Conservation (phyloP, 108 stramenopile genomes). For the Epithemia pelagica region DNA sequence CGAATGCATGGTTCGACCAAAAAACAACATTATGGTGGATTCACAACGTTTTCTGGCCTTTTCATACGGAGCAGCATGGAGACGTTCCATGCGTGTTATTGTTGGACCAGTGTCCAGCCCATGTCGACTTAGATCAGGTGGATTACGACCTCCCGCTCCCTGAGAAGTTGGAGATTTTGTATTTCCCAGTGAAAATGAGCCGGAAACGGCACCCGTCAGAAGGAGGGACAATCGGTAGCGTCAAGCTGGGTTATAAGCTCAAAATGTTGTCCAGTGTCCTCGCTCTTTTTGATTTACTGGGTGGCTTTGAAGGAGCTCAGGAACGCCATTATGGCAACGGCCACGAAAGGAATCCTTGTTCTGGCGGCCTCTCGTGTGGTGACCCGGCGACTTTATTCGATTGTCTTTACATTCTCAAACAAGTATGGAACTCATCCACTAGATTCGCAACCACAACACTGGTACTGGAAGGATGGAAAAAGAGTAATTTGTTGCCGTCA, state of each 20-base stretch:
- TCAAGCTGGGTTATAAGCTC: neutral
- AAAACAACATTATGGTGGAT: neutral
- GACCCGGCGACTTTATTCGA: neutral
- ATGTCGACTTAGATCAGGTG: neutral
- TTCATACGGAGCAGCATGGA: neutral
- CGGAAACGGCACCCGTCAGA: neutral
- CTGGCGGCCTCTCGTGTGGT: neutral
- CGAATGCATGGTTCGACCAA: neutral
- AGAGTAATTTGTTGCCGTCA: neutral
- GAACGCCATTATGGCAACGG: neutral
- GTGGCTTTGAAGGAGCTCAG: neutral
- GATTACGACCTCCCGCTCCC: neutral
- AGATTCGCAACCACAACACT: neutral
- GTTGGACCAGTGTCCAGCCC: neutral
- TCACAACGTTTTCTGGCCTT: neutral
- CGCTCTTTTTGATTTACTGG: neutral
- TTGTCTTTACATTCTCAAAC: neutral
- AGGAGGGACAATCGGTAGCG: neutral
- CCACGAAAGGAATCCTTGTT: neutral
- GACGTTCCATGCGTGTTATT: neutral
- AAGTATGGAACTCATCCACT: neutral
- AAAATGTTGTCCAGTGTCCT: neutral
- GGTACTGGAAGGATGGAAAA: neutral
- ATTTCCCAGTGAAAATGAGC: neutral
- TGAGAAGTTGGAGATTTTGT: neutral